Percentiles rank a stretch among this genome's conserved stretches.
Evolutionary conservation across 768 basidiomycete species (phyloP).

Genomic region (Pleurotus ostreatus): DNA sequence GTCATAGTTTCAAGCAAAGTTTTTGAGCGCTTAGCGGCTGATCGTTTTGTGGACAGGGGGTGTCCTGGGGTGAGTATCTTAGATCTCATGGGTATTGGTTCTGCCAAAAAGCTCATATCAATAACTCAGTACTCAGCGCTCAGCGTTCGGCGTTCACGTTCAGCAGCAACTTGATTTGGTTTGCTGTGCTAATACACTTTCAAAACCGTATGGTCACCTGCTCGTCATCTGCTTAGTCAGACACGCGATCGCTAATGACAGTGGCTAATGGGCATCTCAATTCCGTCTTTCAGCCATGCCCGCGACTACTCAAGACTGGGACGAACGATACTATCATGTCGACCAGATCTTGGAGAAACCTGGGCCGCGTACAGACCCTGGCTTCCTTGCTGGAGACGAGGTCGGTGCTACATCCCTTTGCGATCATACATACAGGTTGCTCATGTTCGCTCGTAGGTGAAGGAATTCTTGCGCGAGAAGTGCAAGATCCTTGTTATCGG

Average conservation of each 20-base stretch:
- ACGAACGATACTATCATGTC: conserved; percentile 71
- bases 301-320: conserved; percentile 32
- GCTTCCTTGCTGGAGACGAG: conserved; percentile 76
- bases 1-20: conserved; percentile 29
- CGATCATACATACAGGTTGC: too few relatives aligned
- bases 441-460: conserved; percentile 52
- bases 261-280: too few relatives aligned
- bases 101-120: too few relatives aligned
- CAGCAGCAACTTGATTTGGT: too few relatives aligned
- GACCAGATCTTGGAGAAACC: conserved; percentile 82
- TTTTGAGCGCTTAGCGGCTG: too few relatives aligned
- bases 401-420: conserved; percentile 36
- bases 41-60: too few relatives aligned
- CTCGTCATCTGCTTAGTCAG: neutral
- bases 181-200: too few relatives aligned
- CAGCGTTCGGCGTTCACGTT: neutral
- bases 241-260: conserved; percentile 10
- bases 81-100: too few relatives aligned
- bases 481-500: conserved; percentile 97
- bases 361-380: conserved; percentile 87
- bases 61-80: too few relatives aligned
- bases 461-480: conserved; percentile 75
- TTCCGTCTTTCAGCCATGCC: neutral
- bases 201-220: too few relatives aligned
- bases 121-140: too few relatives aligned